These are phyloP conservation scores for Wickerhamomyces strasburgensis DNA, from an alignment of 805 yeast species.

Conservation along the genomic window DNA sequence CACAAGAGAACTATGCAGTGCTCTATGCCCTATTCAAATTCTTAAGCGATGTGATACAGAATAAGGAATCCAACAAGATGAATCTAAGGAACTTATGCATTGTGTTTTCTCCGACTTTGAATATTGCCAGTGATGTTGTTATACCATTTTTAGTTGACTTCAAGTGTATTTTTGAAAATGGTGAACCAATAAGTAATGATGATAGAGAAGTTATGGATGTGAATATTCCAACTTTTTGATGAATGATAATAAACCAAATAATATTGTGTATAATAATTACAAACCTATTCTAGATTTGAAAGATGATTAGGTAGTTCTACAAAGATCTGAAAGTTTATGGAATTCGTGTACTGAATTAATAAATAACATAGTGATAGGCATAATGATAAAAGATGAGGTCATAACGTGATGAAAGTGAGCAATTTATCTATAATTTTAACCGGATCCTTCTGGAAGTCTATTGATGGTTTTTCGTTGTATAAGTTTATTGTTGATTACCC, in stretches of 20 bases:
- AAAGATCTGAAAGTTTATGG: too few species aligned
- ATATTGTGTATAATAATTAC: too few species aligned
- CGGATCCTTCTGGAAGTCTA: too few species aligned
- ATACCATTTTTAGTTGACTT: constrained; percentile 58
- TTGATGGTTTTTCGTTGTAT: neutral
- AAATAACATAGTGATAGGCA: too few species aligned
- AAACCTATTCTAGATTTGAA: too few species aligned
- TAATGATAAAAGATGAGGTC: too few species aligned
- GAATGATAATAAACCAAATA: too few species aligned
- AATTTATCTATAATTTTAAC: too few species aligned
- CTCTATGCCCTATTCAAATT: constrained; percentile 64
- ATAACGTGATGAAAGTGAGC: too few species aligned
- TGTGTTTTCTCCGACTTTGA: constrained; percentile 78
- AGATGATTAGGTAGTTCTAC: too few species aligned
- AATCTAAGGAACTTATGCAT: constrained; percentile 71
- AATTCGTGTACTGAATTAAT: too few species aligned
- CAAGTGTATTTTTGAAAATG: constrained; percentile 53
- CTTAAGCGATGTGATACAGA: constrained; percentile 56
- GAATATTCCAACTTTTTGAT: constrained; percentile 40
- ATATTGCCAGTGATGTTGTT: constrained; percentile 57
- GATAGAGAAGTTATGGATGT: constrained; percentile 47
- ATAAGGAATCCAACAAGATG: constrained; percentile 73
- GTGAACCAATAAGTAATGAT: constrained; percentile 34
- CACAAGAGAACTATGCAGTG: constrained; percentile 52
- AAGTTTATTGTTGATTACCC: neutral